phyloP scores from a whole-genome alignment of 371 early-diverging fungal species.

The Zopfochytrium polystomum region DNA sequence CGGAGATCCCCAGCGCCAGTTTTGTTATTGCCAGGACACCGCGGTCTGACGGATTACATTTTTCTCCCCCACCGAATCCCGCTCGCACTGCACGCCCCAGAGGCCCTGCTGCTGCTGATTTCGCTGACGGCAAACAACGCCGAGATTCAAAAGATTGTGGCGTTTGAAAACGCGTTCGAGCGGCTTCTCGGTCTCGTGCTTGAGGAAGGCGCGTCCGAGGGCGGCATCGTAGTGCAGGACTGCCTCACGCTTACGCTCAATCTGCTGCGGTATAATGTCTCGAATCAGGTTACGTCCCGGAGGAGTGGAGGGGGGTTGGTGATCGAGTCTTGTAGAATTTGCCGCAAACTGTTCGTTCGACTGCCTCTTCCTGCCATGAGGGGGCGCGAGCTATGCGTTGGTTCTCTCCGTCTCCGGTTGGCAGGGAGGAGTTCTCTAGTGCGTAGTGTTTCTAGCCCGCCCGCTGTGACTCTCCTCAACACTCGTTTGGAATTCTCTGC shows the following conservation, averaged over 20 bases:
- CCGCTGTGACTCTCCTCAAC: too few relatives aligned
- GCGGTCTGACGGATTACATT: not conserved
- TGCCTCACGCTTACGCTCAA: conserved; percentile 89
- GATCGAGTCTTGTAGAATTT: too few relatives aligned
- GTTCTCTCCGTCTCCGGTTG: too few relatives aligned
- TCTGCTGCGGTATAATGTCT: conserved; percentile 86
- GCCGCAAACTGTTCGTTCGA: not conserved
- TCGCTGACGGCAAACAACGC: conserved; percentile 84
- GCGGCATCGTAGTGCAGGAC: conserved; percentile 94
- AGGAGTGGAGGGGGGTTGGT: not conserved
- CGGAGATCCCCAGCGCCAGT: too few relatives aligned
- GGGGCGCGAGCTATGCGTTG: too few relatives aligned
- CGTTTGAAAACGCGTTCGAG: conserved; percentile 96
- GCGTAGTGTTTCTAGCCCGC: too few relatives aligned
- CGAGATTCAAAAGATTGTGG: conserved; percentile 96
- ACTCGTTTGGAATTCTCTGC: too few relatives aligned
- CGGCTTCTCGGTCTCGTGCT: conserved; percentile 76
- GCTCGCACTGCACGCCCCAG: too few relatives aligned
- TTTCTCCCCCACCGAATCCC: not conserved
- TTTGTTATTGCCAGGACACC: not conserved
- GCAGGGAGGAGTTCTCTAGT: too few relatives aligned
- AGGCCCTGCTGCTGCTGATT: conserved; percentile 85
- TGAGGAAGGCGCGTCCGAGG: conserved; percentile 90
- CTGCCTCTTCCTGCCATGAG: too few relatives aligned
- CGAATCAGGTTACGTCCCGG: conserved; percentile 76